Evolutionary conservation across 305 asterid species (phyloP), one percentile per base, ranked within the genome.

Genomic region (Petunia hybrid): DNA sequence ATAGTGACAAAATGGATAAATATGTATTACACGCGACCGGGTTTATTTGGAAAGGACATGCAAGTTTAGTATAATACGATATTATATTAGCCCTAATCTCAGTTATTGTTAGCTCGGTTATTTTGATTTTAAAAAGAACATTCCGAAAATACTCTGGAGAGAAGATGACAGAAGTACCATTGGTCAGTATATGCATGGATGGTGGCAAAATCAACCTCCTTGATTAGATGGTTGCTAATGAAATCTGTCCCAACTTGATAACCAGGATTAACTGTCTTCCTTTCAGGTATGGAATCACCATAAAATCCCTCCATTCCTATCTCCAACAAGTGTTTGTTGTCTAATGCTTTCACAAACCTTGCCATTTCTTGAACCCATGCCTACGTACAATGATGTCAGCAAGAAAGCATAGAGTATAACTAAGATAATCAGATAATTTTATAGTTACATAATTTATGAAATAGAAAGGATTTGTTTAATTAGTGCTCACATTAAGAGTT

Each of bases 291-390:
- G 0, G 90, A 86, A 35, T 88, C 91, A 48, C 93, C 91, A n/a
- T 88, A 88, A 16, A 86, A 89, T 3, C 93, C 91, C 82, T 89
- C 90, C 93, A 88, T 86, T 60, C 93, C 93, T 22, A 87, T 67
- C 69, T 83, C 89, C 39, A 88, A 16, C 55, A 89, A 80, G 76
- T 89, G 93, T 40, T 80, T 79, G 1, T 43, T 79, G 83, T 88
- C 90, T 1, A 89, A 12, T 59, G 90, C 85, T 83, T 88, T 89
- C 40, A 86, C 88, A 68, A 79, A 84, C n/a, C 75, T 60, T 53
- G 91, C 91, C 93, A 89, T 88, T 67, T 88, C 93, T 81, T 85
- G 83, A 61, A 86, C 87, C 93, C 91, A 89, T 10, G 38, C 84
- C 92, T 89, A 79, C 42, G 56, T 60, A 73, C 56, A 22, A 22